A percentile compares a stretch with the other conserved stretches of the same genome.
Evolutionary conservation across 257 asterid genomes (phyloP).

Genomic region (Solanum ahanhuiri): DNA sequence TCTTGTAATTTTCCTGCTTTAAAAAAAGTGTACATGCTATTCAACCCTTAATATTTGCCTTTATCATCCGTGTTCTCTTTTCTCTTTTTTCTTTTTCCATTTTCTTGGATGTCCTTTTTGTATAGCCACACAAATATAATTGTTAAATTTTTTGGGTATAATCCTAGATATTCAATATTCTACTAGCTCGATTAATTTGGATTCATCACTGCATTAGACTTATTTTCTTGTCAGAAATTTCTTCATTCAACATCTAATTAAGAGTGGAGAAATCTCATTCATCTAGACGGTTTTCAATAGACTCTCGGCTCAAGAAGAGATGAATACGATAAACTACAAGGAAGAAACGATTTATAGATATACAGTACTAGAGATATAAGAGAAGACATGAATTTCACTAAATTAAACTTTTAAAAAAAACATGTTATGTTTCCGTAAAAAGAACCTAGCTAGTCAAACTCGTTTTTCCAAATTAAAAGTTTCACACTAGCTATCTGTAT

Average conservation of each 20-base stretch:
- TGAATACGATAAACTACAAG: background rate
- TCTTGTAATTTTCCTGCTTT: background rate
- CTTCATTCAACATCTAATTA: background rate
- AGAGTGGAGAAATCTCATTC: background rate
- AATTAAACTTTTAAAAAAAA: background rate
- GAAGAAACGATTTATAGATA: background rate
- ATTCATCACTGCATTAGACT: background rate
- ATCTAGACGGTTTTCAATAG: background rate
- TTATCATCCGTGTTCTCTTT: background rate
- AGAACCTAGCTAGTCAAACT: background rate
- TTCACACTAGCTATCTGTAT: background rate
- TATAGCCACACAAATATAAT: background rate
- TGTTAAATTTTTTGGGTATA: background rate
- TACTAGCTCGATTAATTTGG: background rate
- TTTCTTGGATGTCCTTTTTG: background rate
- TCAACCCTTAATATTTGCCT: background rate
- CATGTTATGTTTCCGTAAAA: background rate
- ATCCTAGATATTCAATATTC: background rate
- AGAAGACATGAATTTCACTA: background rate
- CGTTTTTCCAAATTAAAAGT: background rate
- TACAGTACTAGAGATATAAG: background rate
- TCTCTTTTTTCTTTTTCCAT: background rate
- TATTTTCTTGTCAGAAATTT: rapidly evolving
- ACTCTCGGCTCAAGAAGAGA: background rate
- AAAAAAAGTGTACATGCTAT: background rate